A percentile compares a stretch with the other conserved stretches of the same genome.
phyloP scores from a whole-genome alignment of 805 yeast genomes.

The Blastobotrys peoriensis region DNA sequence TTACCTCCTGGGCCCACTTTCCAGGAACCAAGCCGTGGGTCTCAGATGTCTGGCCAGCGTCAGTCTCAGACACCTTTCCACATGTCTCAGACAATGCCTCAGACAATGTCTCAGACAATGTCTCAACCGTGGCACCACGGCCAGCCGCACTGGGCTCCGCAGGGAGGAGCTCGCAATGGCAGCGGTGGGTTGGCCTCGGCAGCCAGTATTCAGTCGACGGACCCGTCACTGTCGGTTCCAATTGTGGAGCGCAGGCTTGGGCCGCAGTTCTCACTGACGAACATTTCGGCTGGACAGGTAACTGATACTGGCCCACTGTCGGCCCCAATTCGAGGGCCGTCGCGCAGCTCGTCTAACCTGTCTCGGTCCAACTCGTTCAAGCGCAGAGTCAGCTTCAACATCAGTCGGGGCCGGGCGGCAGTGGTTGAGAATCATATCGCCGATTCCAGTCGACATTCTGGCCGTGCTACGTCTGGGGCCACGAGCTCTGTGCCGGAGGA shows the following conservation, averaged over 20 bases:
- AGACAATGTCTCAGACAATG: background rate
- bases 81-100: background rate
- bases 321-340: slow-evolving; percentile 7
- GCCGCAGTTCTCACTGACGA: slow-evolving; percentile 7
- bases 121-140: background rate
- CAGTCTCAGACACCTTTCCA: no score
- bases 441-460: background rate
- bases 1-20: background rate
- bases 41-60: no score
- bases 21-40: background rate
- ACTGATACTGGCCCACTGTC: slow-evolving; percentile 4
- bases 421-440: slow-evolving; percentile 1
- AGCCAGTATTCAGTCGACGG: background rate
- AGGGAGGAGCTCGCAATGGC: background rate
- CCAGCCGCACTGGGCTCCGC: background rate
- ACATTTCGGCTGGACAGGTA: slow-evolving; percentile 8
- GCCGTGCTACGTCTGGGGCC: background rate
- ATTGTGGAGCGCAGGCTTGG: slow-evolving; percentile 1
- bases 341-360: background rate
- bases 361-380: slow-evolving; percentile 6
- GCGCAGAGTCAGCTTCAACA: slow-evolving; percentile 12
- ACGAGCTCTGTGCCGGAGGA: background rate
- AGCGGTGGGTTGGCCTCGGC: background rate
- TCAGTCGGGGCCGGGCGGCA: slow-evolving; percentile 12
- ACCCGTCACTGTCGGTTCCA: background rate